These are phyloP conservation scores for Anisodus acutangulus DNA, from an alignment of 257 asterid genomes.

Conservation along the genomic window DNA sequence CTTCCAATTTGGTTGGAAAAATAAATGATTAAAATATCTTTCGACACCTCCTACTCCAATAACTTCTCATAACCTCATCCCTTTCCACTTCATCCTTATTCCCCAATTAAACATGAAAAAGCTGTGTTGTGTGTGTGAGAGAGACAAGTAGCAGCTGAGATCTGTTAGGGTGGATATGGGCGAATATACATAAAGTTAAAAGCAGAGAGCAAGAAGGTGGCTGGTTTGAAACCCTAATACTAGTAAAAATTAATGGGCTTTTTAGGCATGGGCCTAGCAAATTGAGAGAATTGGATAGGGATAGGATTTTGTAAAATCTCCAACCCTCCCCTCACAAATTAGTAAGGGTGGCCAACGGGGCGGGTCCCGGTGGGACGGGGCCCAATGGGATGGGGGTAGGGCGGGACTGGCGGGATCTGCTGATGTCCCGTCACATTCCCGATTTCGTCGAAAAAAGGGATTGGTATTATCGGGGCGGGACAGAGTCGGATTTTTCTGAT, in stretches of 20 bases:
- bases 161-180: background rate
- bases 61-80: background rate
- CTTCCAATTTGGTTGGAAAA: background rate
- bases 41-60: constrained; percentile 21
- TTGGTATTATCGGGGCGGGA: too few relatives aligned
- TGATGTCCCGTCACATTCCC: too few relatives aligned
- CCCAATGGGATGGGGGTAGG: too few relatives aligned
- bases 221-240: background rate
- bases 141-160: background rate
- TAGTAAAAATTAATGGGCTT: background rate
- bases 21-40: background rate
- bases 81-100: constrained; percentile 9
- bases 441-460: too few relatives aligned
- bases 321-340: too few relatives aligned
- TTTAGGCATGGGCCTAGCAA: background rate
- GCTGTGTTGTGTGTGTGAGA: background rate
- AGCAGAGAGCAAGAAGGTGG: background rate
- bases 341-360: too few relatives aligned
- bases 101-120: background rate
- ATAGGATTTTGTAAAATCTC: too few relatives aligned
- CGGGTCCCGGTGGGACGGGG: too few relatives aligned
- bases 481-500: too few relatives aligned
- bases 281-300: background rate
- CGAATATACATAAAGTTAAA: background rate
- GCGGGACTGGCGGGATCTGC: too few relatives aligned